Base-by-base conservation (phyloP, 164 flowering plant genomes). In the Chimonanthus salicifolius region DNA sequence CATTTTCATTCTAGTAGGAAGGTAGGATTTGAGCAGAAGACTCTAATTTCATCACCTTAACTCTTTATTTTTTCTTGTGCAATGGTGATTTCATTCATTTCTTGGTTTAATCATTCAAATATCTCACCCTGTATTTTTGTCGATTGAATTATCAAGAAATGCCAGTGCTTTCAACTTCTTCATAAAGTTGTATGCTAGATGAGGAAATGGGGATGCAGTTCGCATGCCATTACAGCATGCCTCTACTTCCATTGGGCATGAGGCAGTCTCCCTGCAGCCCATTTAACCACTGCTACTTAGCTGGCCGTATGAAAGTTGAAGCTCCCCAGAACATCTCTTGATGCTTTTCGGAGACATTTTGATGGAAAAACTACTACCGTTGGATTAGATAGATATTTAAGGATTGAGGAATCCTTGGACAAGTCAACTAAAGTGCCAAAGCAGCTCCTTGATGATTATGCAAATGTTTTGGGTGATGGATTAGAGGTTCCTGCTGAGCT, bases 401-500 rank as follows among this genome's bases (percentile, higher is more conserved):
- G 21, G 62, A 51, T 51, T 50, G 47, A 18, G 2, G 51, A 68
- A 18, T 47, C 70, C 48, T 68, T 5, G 6, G 5, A 33, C 6
- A 68, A 68, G 70, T 68, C 9, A 20, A 68, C 47, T 43, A 15
- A 20, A 16, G 58, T 18, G 43, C 18, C 45, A 15, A 21, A 49
- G 62, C 69, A 49, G 62, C 69, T 73, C 47, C 47, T 51, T 51
- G 11, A 16, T 50, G 49, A 73, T 54, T 73, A 72, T 13, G 16
- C 18, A 9, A 49, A 44, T 6, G 48, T 49, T 33, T 72, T 72
- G 74, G 69, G 44, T 64, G 80, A 72, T 64, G 80, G 78, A 10
- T 70, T 85, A 73, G 91, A 90, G 70, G 33, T 80, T 47, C 76
- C 89, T 1, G 44, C 69, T 33, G 83, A 84, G 60, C 47, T 68